These are phyloP conservation scores for Climacium dendroides DNA, from an alignment of 225 moss, liverwort and hornwort genomes.

Conservation along the genomic window DNA sequence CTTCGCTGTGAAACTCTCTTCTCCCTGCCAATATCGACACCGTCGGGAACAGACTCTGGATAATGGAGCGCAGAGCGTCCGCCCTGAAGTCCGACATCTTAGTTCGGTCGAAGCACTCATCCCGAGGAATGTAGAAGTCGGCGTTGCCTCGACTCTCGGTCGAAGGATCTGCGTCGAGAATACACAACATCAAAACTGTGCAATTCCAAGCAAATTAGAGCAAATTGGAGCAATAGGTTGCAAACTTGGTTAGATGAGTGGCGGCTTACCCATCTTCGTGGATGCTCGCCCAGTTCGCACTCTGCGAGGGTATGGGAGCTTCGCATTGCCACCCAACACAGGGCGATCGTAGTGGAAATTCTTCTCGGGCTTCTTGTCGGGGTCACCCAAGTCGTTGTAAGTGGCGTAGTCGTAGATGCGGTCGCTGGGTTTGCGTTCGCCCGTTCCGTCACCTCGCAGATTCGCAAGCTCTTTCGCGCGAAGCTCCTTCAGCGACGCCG, in stretches of 20 bases:
- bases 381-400: constrained; percentile 63
- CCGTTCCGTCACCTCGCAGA: constrained; percentile 50
- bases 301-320: constrained; percentile 47
- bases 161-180: background rate
- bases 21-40: background rate
- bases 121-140: constrained; percentile 46
- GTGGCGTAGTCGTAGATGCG: constrained; percentile 61
- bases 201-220: background rate
- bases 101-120: constrained; percentile 40
- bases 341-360: background rate
- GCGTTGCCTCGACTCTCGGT: background rate
- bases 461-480: constrained; percentile 40
- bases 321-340: constrained; percentile 23
- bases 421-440: constrained; percentile 26
- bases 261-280: constrained; percentile 4
- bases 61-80: background rate
- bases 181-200: background rate
- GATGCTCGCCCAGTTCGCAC: constrained; percentile 30
- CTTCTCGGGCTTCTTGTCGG: constrained; percentile 1
- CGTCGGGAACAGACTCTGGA: background rate
- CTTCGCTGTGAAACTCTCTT: background rate
- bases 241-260: background rate
- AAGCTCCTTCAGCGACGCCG: constrained; percentile 18
- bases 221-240: too few species aligned
- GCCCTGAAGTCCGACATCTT: constrained; percentile 43